A percentile compares a stretch with the other conserved stretches of the same genome.
These are phyloP conservation scores for Fraxinus quadrangulata DNA, from an alignment of 257 asterid genomes.

Conservation along the genomic window DNA sequence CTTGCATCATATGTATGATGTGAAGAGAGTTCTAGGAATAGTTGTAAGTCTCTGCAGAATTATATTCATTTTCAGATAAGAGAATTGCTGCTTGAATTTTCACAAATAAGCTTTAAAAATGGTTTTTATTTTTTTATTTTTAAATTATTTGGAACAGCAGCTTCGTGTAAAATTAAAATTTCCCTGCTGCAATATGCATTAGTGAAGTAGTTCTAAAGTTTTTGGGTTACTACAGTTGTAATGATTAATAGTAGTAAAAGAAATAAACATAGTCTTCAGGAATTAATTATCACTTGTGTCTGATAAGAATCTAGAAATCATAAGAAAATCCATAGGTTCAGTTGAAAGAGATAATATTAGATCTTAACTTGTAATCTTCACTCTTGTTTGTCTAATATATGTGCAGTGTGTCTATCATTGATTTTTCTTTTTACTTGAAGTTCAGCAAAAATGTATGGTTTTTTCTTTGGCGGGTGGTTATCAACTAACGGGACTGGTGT, in stretches of 20 bases:
- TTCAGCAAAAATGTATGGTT: not conserved
- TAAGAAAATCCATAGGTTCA: no score
- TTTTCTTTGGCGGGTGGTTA: not conserved
- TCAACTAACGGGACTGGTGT: not conserved
- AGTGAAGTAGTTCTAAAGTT: not conserved
- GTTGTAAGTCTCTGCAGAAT: slow-evolving; percentile 46
- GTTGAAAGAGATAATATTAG: not conserved
- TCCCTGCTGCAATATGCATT: not conserved
- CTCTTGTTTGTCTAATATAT: no score
- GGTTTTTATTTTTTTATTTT: no score
- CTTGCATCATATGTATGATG: slow-evolving; percentile 82
- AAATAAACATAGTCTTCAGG: not conserved
- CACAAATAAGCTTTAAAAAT: not conserved
- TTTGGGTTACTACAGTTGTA: not conserved
- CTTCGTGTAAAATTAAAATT: not conserved
- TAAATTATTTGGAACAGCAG: not conserved
- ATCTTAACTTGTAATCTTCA: not conserved
- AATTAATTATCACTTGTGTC: not conserved
- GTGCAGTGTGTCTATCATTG: not conserved
- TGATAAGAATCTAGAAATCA: not conserved
- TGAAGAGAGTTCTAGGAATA: slow-evolving; percentile 69
- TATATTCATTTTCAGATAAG: not conserved
- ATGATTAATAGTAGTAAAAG: no score
- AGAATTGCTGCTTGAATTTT: not conserved
- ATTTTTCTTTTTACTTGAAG: not conserved